phyloP scores from a whole-genome alignment of 2,329 filamentous ascomycete genomes.

The Penicillium occitanis region DNA sequence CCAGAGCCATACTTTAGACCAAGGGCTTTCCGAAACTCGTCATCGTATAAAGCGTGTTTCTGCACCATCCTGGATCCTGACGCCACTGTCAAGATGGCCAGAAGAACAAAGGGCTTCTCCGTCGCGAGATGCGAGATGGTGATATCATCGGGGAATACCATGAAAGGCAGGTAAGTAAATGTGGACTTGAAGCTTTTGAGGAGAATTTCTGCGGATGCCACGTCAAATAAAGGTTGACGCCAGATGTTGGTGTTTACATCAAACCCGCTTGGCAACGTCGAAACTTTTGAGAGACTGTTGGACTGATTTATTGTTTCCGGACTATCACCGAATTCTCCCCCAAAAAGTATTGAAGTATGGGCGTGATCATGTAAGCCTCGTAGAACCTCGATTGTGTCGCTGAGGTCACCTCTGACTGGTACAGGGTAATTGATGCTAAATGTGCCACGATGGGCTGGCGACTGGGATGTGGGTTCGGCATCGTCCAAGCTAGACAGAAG shows the following conservation, averaged over 20 bases:
- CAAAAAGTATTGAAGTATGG: not conserved
- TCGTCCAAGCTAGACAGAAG: not conserved
- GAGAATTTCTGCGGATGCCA: slow-evolving; percentile 18
- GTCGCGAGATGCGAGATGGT: slow-evolving; percentile 14
- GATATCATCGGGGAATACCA: not conserved
- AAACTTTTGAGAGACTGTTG: not conserved
- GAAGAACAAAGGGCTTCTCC: slow-evolving; percentile 13
- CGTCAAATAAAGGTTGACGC: slow-evolving; percentile 20
- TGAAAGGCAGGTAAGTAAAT: slow-evolving; percentile 14
- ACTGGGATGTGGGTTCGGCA: not conserved
- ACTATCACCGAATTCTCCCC: not conserved
- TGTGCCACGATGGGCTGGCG: not conserved
- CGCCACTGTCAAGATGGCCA: slow-evolving; percentile 17
- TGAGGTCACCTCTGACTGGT: slow-evolving; percentile 1
- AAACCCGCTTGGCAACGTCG: not conserved
- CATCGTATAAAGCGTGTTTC: slow-evolving; percentile 20
- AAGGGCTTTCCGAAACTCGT: slow-evolving; percentile 20
- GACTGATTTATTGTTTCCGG: not conserved
- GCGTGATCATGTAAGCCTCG: slow-evolving; percentile 16
- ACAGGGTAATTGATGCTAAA: not conserved
- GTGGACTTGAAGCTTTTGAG: slow-evolving; percentile 15
- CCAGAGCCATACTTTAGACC: slow-evolving; percentile 19
- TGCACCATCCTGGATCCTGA: slow-evolving; percentile 19
- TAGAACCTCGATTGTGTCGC: not conserved
- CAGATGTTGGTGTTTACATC: slow-evolving; percentile 7